Base-by-base conservation (phyloP, 2,329 filamentous ascomycete species). In the Dactylellina leptospora region DNA sequence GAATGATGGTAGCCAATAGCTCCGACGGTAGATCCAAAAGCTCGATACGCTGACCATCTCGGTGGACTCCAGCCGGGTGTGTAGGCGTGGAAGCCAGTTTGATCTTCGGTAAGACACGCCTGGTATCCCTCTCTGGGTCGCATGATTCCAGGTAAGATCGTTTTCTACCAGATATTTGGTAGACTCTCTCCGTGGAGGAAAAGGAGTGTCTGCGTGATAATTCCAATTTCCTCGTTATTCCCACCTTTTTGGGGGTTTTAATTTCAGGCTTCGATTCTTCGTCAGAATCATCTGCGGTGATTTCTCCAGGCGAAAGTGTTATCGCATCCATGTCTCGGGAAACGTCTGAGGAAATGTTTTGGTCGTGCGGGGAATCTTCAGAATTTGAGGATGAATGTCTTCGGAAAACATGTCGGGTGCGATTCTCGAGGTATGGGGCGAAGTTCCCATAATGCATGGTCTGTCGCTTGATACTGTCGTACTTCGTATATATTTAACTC, bases 21-120 rank as follows among this genome's bases (percentile, higher is more conserved):
- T 68, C 62, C 6, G 62, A 59, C 38, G 62, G 62, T 11, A 68
- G 23, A 33, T 60, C 62, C 25, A 68, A 25, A 23, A 68, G 27
- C 10, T 60, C 53, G 16, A 54, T 44, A 22, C 36, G 59, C 22
- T 68, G 62, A 5, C 47, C 27, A 11, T 45, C 45, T 22, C 3
- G 28, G 30, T 51, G 54, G 23, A 53, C 50, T 30, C 40, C 33
- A 18, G 20, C 18, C 13, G 38, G 47, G 22, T 54, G 45, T 25
- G 20, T 9, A 33, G 27, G n/a, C 8, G 59, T 68, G 33, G 27
- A 45, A 2, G 62, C 20, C 16, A 60, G 27, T 47, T 60, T 68
- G 38, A 53, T 20, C n/a, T 40, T 54, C 25, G 53, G 36, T 10
- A 47, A 47, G 6, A 27, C 20, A 30, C 53, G 28, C 40, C 22